These are phyloP conservation scores for Fusarium protoensiforme DNA, from an alignment of 2,329 filamentous ascomycete species.

Conservation along the genomic window DNA sequence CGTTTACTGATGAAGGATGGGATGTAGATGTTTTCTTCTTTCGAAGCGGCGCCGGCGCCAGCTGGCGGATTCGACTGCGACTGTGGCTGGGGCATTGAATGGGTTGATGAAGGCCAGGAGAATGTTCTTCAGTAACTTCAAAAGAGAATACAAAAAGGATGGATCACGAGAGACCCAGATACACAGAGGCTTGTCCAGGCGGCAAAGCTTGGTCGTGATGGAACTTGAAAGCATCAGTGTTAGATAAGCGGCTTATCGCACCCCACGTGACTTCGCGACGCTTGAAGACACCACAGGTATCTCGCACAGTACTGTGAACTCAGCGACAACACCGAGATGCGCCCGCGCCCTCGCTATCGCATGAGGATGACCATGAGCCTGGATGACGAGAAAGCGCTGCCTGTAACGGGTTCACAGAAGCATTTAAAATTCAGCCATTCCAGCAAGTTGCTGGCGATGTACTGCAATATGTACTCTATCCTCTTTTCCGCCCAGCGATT, in stretches of 20 bases:
- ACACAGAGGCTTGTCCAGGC: background rate
- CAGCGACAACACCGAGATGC: too few species aligned
- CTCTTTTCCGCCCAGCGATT: too few species aligned
- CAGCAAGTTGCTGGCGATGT: too few species aligned
- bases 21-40: constrained; percentile 98
- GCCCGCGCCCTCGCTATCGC: too few species aligned
- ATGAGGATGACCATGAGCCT: too few species aligned
- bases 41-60: constrained; percentile 62
- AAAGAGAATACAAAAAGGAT: background rate
- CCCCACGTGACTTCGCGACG: constrained; percentile 27
- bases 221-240: background rate
- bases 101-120: too few species aligned
- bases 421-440: too few species aligned
- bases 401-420: too few species aligned
- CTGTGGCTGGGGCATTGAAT: constrained; percentile 43
- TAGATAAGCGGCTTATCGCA: constrained; percentile 33
- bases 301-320: too few species aligned
- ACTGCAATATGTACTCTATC: too few species aligned
- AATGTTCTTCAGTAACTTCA: background rate
- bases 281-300: background rate
- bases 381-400: too few species aligned
- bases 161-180: background rate
- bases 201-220: background rate
- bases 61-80: constrained; percentile 47
- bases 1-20: constrained; percentile 98